Evolutionary conservation across 768 basidiomycete genomes (phyloP).

Genomic region (Candolleomyces efflorescens): DNA sequence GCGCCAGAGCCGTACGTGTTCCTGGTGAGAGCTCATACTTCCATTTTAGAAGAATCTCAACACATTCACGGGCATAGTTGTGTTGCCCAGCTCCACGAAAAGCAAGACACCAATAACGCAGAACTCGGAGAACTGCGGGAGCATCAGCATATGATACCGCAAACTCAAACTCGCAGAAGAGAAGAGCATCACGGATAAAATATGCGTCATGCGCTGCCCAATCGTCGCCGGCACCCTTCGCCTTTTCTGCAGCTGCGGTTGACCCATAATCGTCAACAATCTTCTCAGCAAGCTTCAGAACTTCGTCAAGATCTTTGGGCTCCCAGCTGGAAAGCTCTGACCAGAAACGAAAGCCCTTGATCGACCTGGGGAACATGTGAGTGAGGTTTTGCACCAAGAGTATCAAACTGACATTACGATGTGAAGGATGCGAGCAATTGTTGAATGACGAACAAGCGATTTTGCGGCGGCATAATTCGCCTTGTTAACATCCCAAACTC

Average conservation of each 20-base stretch:
- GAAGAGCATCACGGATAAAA: conserved; percentile 26
- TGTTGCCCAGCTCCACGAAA: conserved; percentile 27
- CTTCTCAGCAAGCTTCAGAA: not conserved
- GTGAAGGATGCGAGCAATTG: conserved; percentile 24
- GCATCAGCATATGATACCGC: conserved; percentile 25
- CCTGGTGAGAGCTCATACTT: conserved; percentile 16
- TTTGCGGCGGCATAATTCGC: conserved; percentile 26
- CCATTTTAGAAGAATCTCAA: conserved; percentile 14
- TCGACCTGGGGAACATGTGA: not conserved
- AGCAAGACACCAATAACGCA: conserved; percentile 21
- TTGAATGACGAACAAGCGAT: conserved; percentile 22
- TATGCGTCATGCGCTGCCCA: conserved; percentile 16
- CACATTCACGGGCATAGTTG: conserved; percentile 28
- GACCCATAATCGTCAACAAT: not conserved
- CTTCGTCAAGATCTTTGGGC: not conserved
- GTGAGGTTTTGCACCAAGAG: not conserved
- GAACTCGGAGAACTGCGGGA: conserved; percentile 21
- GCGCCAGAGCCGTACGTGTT: conserved; percentile 15
- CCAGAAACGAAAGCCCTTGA: not conserved
- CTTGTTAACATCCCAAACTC: conserved; percentile 24
- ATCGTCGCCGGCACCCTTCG: not conserved
- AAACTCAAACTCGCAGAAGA: conserved; percentile 24
- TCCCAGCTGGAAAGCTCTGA: not conserved
- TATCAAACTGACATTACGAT: conserved; percentile 17
- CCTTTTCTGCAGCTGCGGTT: not conserved